Conservation (phyloP, 164 flowering plant genomes). For the Magnolia officinalis region DNA sequence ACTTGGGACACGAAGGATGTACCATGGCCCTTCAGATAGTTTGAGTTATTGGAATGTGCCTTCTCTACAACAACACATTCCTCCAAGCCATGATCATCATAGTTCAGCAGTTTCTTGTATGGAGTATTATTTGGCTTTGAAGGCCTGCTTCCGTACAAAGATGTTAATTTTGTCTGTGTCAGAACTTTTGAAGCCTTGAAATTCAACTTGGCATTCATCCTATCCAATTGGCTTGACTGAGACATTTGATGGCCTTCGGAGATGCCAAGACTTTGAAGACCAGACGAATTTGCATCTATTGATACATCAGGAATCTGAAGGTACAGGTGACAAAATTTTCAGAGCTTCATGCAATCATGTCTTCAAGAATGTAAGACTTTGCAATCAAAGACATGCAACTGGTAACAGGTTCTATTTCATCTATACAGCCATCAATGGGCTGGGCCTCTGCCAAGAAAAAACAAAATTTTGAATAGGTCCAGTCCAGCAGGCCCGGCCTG, state of each 20-base stretch:
- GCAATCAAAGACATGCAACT: neutral
- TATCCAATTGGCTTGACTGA: conserved; percentile 36
- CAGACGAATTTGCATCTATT: neutral
- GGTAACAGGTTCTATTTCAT: neutral
- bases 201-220: conserved; percentile 28
- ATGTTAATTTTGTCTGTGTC: conserved; percentile 54
- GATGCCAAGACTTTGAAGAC: conserved; percentile 9
- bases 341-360: neutral
- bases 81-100: conserved; percentile 35
- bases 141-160: conserved; percentile 44
- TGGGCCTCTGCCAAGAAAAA: too few species aligned
- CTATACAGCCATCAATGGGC: neutral
- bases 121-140: conserved; percentile 25
- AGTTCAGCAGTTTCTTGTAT: conserved; percentile 20
- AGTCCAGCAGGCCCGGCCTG: too few species aligned
- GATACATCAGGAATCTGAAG: conserved; percentile 17
- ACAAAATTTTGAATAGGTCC: too few species aligned
- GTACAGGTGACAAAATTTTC: neutral
- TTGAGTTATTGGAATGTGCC: conserved; percentile 19
- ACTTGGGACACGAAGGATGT: conserved; percentile 22
- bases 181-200: conserved; percentile 41
- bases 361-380: neutral
- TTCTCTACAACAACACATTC: conserved; percentile 44
- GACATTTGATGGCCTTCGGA: conserved; percentile 12
- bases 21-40: conserved; percentile 24